Base-by-base conservation (phyloP, 73 alveolate genomes). In the Urostyla sp. region DNA sequence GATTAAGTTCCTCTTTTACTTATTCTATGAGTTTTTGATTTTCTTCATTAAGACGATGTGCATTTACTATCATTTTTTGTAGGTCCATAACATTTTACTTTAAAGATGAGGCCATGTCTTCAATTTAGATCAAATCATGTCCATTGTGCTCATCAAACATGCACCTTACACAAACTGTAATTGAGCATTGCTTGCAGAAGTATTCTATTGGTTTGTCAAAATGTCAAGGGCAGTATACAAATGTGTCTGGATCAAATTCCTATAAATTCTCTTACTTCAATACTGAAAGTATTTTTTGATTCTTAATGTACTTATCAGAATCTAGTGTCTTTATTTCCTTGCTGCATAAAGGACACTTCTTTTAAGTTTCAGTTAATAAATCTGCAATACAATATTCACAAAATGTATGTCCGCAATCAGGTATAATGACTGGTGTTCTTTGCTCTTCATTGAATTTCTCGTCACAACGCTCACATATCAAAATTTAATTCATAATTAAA, bases 121-220 rank as follows among this genome's bases (percentile, higher is more conserved):
- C 90, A 8, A 91, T 63, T 67, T 87, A 79, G 11, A 84, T 82
- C 51, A 91, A 69, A 57, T 91, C 92, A 67, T 91, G 97, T 8
- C 97, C 97, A 58, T 91, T 91, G 74, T 91, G 97, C 59, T 74
- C 91, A 72, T 91, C 97, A 44, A 91, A 87, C 86, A 91, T 87
- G 45, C 97, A 91, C 52, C 75, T 63, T 6, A 88, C 90, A 55
- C 97, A 91, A 34, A 86, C 95, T 43, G 94, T 79, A 18, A 46
- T 49, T 13, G 93, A 52, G 75, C 94, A 87, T n/a, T 76, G 54
- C 75, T 91, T 73, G 69, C 97, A 91, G 89, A 87, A 91, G 63
- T 87, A 91, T 66, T 91, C 95, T 31, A 91, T 91, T 36, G 63
- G 80, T 59, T 83, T 87, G 34, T 85, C 93, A 20, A 43, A 56